phyloP scores from a whole-genome alignment of 2,329 filamentous ascomycete genomes.

The Phaeosphaeria sp. region DNA sequence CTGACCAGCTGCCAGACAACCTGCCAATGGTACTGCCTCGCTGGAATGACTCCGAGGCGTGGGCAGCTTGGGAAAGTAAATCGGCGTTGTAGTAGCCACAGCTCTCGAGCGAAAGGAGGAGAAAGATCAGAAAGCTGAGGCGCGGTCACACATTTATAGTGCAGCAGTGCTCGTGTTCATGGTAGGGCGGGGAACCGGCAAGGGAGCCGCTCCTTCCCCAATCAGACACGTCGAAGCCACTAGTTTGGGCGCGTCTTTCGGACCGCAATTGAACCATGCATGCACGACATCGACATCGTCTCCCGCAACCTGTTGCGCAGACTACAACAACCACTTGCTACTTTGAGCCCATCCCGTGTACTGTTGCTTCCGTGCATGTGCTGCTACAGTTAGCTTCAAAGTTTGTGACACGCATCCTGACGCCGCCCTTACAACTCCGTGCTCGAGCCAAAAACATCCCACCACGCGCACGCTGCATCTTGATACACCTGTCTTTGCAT shows the following conservation, averaged over 20 bases:
- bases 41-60: slow-evolving; percentile 55
- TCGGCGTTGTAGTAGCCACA: neutral
- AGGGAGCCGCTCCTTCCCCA: neutral
- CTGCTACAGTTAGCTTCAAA: neutral
- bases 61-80: slow-evolving; percentile 33
- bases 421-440: neutral
- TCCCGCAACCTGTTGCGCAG: neutral
- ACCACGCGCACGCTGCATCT: neutral
- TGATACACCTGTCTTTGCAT: neutral
- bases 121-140: neutral
- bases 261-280: neutral
- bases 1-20: slow-evolving; percentile 61
- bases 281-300: neutral
- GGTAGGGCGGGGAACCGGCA: slow-evolving; percentile 5
- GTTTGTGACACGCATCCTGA: neutral
- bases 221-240: slow-evolving; percentile 1
- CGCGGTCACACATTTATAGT: neutral
- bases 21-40: slow-evolving; percentile 61
- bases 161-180: neutral
- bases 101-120: neutral
- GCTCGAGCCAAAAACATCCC: neutral
- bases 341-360: neutral
- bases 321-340: neutral
- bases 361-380: neutral
- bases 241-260: neutral